A percentile compares a stretch with the other conserved stretches of the same genome.
Evolutionary conservation across 345 rosid species (phyloP).

Genomic region (Draba incana): DNA sequence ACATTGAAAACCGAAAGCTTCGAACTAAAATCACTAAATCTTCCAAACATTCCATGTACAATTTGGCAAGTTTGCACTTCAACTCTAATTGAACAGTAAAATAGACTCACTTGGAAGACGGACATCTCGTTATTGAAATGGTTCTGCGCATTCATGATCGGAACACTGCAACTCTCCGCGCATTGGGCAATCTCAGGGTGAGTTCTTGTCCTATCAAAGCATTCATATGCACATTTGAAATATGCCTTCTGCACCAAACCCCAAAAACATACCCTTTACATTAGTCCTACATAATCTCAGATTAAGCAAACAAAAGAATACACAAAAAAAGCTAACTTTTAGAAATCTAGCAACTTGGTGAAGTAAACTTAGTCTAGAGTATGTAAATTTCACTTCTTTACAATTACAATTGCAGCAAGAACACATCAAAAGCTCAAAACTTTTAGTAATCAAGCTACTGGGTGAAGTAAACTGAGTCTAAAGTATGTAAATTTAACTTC

Average conservation of each 20-base stretch:
- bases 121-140: conserved; percentile 81
- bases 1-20: background rate
- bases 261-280: background rate
- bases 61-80: background rate
- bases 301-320: background rate
- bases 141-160: conserved; percentile 72
- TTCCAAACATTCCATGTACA: background rate
- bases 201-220: conserved; percentile 77
- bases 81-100: background rate
- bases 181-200: conserved; percentile 79
- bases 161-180: conserved; percentile 80
- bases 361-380: too few species aligned
- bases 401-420: too few species aligned
- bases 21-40: background rate
- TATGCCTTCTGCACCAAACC: conserved; percentile 70
- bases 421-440: background rate
- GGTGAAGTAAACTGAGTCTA: background rate
- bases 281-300: background rate
- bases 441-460: background rate
- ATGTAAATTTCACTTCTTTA: too few species aligned
- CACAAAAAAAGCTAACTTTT: conserved; percentile 16
- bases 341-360: too few species aligned
- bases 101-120: conserved; percentile 67
- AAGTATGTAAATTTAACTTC: background rate
- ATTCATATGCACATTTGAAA: conserved; percentile 91